These are phyloP conservation scores for Neonectria sp. DNA, from an alignment of 2,329 filamentous ascomycete species.

Conservation along the genomic window DNA sequence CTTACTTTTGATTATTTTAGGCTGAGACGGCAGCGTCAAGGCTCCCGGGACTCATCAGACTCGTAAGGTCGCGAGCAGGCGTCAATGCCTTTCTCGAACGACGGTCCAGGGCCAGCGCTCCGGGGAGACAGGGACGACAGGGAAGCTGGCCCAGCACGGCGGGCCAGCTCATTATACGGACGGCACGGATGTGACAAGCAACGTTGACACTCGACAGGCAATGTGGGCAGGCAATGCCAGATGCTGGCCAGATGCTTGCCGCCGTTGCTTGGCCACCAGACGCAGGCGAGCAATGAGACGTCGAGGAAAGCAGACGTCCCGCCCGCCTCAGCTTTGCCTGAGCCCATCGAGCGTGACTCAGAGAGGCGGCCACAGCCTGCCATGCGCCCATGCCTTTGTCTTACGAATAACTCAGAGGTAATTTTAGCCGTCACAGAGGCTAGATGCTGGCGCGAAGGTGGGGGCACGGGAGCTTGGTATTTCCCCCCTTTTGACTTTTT, in stretches of 20 bases:
- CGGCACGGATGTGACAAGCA: conserved; percentile 8
- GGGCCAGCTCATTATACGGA: conserved; percentile 37
- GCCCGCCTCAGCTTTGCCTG: conserved; percentile 25
- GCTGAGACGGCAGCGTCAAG: conserved; percentile 31
- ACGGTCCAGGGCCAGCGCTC: conserved; percentile 37
- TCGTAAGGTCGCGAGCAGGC: conserved; percentile 32
- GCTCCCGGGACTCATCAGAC: conserved; percentile 33
- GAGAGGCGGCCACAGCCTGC: conserved; percentile 23
- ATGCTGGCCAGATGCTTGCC: conserved; percentile 21
- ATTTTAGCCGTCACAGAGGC: conserved; percentile 36
- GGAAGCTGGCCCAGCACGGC: conserved; percentile 28
- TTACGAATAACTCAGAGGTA: conserved; percentile 47
- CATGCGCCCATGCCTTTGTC: conserved; percentile 22
- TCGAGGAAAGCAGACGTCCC: conserved; percentile 24
- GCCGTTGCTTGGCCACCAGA: conserved; percentile 28
- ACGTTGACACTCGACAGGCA: conserved; percentile 10
- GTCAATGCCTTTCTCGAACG: conserved; percentile 42
- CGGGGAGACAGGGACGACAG: conserved; percentile 35
- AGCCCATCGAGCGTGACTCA: conserved; percentile 33
- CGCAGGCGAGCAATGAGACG: conserved; percentile 25
- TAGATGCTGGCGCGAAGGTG: conserved; percentile 36
- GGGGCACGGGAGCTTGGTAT: conserved; percentile 24
- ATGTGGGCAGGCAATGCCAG: conserved; percentile 25
- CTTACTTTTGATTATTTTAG: conserved; percentile 20
- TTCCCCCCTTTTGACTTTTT: conserved; percentile 31